phyloP scores from a whole-genome alignment of 371 early-diverging fungal species.

The Dichotomocladium elegans region DNA sequence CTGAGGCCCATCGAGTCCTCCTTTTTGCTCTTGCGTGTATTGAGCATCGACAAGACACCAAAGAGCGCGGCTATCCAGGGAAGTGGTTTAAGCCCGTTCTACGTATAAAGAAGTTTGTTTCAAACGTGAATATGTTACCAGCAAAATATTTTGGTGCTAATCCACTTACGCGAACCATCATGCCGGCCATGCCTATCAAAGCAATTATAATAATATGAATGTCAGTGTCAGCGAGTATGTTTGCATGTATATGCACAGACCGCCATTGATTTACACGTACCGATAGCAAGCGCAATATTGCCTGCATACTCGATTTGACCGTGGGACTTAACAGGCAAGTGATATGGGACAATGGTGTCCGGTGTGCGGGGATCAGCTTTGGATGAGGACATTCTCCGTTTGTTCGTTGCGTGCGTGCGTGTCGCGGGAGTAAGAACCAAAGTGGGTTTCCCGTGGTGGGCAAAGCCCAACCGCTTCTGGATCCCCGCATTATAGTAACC shows the following conservation, averaged over 20 bases:
- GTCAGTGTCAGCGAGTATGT: no score
- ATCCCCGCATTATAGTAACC: no score
- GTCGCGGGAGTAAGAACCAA: not conserved
- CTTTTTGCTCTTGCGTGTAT: constrained; percentile 33
- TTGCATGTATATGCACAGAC: not conserved
- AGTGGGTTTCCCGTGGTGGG: not conserved
- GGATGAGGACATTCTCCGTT: constrained; percentile 38
- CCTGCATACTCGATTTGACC: constrained; percentile 28
- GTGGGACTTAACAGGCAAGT: constrained; percentile 22
- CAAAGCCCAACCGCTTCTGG: no score
- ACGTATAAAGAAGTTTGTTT: not conserved
- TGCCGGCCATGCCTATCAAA: constrained; percentile 37
- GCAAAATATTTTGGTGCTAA: not conserved
- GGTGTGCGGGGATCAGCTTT: constrained; percentile 40
- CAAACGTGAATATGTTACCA: not conserved
- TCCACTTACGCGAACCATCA: constrained; percentile 35
- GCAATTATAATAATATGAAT: no score
- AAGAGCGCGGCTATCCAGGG: constrained; percentile 47
- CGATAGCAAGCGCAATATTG: constrained; percentile 30
- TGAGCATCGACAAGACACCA: constrained; percentile 32
- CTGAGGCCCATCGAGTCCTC: constrained; percentile 29
- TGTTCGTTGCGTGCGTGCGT: not conserved
- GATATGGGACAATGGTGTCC: constrained; percentile 40
- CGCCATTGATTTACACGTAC: constrained; percentile 21
- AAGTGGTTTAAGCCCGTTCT: constrained; percentile 32